Evolutionary conservation across 2,329 filamentous ascomycete species (phyloP), one percentile per base, ranked within the genome.

Genomic region (Grosmannia huntii): DNA sequence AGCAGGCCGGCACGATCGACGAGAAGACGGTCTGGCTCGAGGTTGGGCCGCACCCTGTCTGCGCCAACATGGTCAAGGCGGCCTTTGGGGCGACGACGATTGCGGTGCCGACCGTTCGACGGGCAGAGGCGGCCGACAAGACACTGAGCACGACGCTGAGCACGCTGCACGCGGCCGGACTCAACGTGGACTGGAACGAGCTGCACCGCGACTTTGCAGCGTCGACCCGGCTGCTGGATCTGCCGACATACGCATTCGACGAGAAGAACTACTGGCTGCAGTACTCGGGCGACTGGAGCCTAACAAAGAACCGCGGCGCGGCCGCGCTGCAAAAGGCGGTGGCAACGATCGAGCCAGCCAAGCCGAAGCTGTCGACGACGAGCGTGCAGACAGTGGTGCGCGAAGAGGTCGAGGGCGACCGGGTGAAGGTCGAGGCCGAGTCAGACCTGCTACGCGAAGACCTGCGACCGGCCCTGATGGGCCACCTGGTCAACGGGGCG

Each of bases 191-290:
- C 67, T 91, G 87, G 80, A 80, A 83, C 60, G 86, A 89, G 69
- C 87, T 81, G 66, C 82, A 87, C 63, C 72, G 78, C 57, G 72
- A 75, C 60, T 78, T 78, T 62, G 64, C 66, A 23, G 58, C 64
- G 0, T 70, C 68, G 14, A 68, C 73, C 3, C 69, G 70, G 4
- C 74, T 90, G 11, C 70, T 89, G 6, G 73, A 80, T 6, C 72
- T 90, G 0, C 87, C 87, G 0, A 78, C 79, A 1, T 91, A 90
- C 67, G 77, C 77, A 0, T 91, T 86, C 71, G 84, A 90, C 65
- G 75, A 82, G 64, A 88, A 89, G 75, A 85, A 81, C 62, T 89
- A 90, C 67, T 84, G 81, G 80, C 74, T 82, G 49, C 75, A 77
- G 64, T 83, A 82, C 66, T 70, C 77, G 61, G 85, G 87, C 61